A percentile compares a stretch with the other conserved stretches of the same genome.
These are phyloP conservation scores for Tagetes patula DNA, from an alignment of 129 eudicot genomes.

Conservation along the genomic window DNA sequence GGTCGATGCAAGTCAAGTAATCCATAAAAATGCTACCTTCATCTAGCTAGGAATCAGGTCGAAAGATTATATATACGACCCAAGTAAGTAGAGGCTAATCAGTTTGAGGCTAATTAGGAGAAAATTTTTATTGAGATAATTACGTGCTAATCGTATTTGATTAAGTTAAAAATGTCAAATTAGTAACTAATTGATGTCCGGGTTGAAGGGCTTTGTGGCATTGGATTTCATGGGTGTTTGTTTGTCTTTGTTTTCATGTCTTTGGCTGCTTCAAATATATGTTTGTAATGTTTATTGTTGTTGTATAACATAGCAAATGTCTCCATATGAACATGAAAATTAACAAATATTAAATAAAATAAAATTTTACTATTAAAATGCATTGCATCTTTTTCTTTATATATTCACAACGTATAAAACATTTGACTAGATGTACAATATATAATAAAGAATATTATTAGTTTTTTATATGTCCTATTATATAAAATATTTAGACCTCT, in stretches of 20 bases:
- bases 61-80: not conserved
- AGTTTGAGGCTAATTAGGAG: not conserved
- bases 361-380: not conserved
- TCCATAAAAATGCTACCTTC: not conserved
- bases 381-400: not conserved
- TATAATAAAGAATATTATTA: not conserved
- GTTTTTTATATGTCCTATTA: too few relatives aligned
- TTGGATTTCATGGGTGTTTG: conserved; percentile 4
- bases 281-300: not conserved
- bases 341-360: not conserved
- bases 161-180: too few relatives aligned
- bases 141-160: not conserved
- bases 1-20: too few relatives aligned
- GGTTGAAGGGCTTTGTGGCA: not conserved
- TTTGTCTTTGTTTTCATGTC: conserved; percentile 1
- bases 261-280: not conserved
- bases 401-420: not conserved
- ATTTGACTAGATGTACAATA: not conserved
- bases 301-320: not conserved
- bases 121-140: too few relatives aligned
- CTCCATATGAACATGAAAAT: too few relatives aligned
- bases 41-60: not conserved
- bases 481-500: too few relatives aligned
- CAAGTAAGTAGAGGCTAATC: not conserved
- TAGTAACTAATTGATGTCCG: not conserved